These are phyloP conservation scores for Eudorina sp. DNA, from an alignment of 139 green algal species.

Conservation along the genomic window DNA sequence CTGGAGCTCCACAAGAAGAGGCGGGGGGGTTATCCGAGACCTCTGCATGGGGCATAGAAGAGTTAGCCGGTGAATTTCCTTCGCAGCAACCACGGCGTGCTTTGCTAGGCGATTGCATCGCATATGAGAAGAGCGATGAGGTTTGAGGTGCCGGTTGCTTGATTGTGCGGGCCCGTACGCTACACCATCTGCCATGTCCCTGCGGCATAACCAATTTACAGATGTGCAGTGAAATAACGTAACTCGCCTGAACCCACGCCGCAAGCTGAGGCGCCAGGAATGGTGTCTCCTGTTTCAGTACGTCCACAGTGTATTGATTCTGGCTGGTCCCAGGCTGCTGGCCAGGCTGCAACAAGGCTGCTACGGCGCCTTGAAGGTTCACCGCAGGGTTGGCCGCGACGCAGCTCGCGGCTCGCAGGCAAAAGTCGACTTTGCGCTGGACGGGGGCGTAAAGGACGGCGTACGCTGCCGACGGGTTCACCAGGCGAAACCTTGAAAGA, in stretches of 20 bases:
- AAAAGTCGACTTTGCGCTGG: constrained; percentile 26
- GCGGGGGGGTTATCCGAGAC: neutral
- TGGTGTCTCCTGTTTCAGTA: constrained; percentile 16
- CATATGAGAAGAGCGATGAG: too few species aligned
- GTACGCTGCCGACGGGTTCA: neutral
- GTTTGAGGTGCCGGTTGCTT: too few species aligned
- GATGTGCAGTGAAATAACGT: neutral
- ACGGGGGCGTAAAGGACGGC: neutral
- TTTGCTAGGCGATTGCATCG: too few species aligned
- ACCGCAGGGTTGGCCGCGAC: neutral
- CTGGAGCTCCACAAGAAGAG: constrained; percentile 16
- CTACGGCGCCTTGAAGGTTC: neutral
- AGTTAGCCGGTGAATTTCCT: too few species aligned
- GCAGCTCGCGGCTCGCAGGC: neutral
- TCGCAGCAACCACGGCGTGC: too few species aligned
- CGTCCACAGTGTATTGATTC: neutral
- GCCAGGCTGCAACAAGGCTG: neutral
- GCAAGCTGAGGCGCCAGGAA: constrained; percentile 25
- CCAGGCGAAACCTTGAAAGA: constrained; percentile 24
- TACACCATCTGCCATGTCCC: too few species aligned
- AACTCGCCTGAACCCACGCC: constrained; percentile 13
- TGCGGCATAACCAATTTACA: too few species aligned
- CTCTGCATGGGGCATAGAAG: neutral
- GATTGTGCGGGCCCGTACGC: too few species aligned
- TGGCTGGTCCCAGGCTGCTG: neutral